A percentile compares a stretch with the other conserved stretches of the same genome.
These are phyloP conservation scores for Tirmania nivea DNA, from an alignment of 495 filamentous ascomycete genomes.

Conservation along the genomic window DNA sequence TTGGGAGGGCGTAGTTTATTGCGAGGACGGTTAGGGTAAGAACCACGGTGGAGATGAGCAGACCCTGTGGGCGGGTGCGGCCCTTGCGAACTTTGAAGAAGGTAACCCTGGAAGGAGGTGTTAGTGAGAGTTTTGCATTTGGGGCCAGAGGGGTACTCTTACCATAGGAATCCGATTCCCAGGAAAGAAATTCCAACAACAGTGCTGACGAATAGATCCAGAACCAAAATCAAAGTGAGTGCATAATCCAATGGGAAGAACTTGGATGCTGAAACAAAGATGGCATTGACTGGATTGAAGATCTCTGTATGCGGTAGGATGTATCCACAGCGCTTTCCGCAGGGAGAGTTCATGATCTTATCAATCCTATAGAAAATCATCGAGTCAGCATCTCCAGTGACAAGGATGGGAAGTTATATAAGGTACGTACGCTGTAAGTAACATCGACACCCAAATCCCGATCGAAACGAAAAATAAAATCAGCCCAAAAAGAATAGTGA, in stretches of 20 bases:
- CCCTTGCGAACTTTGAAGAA: slow-evolving; percentile 78
- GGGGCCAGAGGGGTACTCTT: neutral
- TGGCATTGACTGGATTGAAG: slow-evolving; percentile 86
- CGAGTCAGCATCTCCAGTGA: no score
- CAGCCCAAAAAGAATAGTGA: slow-evolving; percentile 72
- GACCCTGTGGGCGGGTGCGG: slow-evolving; percentile 72
- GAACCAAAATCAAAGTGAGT: slow-evolving; percentile 57
- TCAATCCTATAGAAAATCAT: slow-evolving; percentile 33
- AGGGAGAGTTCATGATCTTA: slow-evolving; percentile 85
- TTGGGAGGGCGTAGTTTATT: slow-evolving; percentile 75
- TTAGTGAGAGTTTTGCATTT: no score
- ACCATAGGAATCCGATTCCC: slow-evolving; percentile 89
- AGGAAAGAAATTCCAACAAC: slow-evolving; percentile 66
- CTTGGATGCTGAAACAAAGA: slow-evolving; percentile 59
- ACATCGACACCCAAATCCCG: slow-evolving; percentile 71
- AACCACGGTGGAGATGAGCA: slow-evolving; percentile 81
- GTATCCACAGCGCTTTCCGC: slow-evolving; percentile 79
- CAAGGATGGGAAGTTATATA: no score
- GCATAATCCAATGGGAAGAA: slow-evolving; percentile 85
- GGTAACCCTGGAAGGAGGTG: slow-evolving; percentile 24
- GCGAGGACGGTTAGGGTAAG: slow-evolving; percentile 70
- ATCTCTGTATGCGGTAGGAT: slow-evolving; percentile 77
- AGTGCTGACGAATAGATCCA: slow-evolving; percentile 69
- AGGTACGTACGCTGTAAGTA: slow-evolving; percentile 42
- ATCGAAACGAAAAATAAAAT: slow-evolving; percentile 47